Base-by-base conservation (phyloP, 2,329 filamentous ascomycete species). In the Fusarium pseudonygamai region DNA sequence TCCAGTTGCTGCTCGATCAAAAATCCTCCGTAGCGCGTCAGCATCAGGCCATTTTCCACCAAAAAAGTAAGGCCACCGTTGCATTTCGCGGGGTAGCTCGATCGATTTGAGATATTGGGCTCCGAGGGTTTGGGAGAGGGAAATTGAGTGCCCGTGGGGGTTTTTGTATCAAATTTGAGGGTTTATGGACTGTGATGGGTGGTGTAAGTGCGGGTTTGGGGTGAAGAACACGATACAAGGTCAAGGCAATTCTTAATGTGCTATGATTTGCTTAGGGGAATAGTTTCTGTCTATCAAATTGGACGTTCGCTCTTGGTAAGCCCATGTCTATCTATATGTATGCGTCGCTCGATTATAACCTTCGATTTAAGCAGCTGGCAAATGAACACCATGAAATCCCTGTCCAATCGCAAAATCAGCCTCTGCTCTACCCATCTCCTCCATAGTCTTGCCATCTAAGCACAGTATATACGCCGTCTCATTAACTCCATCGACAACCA, bases 391-490 rank as follows among this genome's bases (percentile, higher is more conserved):
- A 79, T 93, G 92, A 71, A 94, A 92, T 0, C 91, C 91, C 67
- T 93, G 83, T 0, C 84, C 87, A 66, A 93, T 86, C 1, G 88
- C 85, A 74, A 89, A 89, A 4, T 86, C 85, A 28, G 90, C 86
- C 73, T 91, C 88, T 7, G 92, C 92, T 47, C 90, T 85, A 0
- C 91, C 92, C 52, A 90, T 43, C 83, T 94, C 92, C 67, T 79
- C 81, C 87, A 94, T 86, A 9, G 87, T 88, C 78, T 77, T 86
- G 9, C 91, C 91, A 77, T 92, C 86, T 37, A 94, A 79, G 64
- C 90, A 91, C 45, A 94, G 75, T 56, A 94, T 80, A 79, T 93
- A 93, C 72, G 91, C 93, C 69, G 72, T 87, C 69, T 85, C 84
- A 11, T 81, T 82, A n/a, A 80, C 77, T 0, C 91, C 90, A 77